Evolutionary conservation across 1,284 basidiomycete genomes (phyloP).

Genomic region (Naganishia sp.): DNA sequence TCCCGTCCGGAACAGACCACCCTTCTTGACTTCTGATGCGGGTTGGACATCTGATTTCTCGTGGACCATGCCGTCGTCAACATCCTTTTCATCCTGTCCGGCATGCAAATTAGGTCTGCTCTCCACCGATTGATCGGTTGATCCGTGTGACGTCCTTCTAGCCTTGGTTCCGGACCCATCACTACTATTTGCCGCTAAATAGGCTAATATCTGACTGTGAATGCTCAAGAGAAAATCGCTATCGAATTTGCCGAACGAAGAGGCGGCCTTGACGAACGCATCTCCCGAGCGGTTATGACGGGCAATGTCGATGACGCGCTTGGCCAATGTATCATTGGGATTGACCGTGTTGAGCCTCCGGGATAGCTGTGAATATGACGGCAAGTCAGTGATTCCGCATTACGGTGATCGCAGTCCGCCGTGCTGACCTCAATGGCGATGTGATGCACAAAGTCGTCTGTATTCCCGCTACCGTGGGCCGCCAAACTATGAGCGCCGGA

Average conservation of each 20-base stretch:
- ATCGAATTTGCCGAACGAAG: constrained; percentile 81
- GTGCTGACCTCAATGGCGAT: constrained; percentile 63
- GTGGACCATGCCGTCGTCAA: constrained; percentile 68
- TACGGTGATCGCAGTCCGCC: too few species aligned
- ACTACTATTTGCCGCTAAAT: constrained; percentile 62
- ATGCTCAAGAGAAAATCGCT: constrained; percentile 63
- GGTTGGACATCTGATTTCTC: constrained; percentile 76
- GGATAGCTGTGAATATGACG: constrained; percentile 62
- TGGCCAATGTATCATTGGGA: constrained; percentile 77
- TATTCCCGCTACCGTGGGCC: constrained; percentile 21
- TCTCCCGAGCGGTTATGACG: constrained; percentile 64
- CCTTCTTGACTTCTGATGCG: constrained; percentile 71
- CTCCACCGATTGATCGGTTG: constrained; percentile 15
- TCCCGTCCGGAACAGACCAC: constrained; percentile 70
- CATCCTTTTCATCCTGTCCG: constrained; percentile 26
- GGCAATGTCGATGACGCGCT: constrained; percentile 76
- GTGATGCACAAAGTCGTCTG: constrained; percentile 68
- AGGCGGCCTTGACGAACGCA: constrained; percentile 71
- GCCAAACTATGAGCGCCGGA: constrained; percentile 3
- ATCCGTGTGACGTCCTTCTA: constrained; percentile 15
- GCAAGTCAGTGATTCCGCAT: neutral
- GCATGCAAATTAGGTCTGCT: constrained; percentile 23
- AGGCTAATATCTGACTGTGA: constrained; percentile 62
- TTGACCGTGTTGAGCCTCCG: constrained; percentile 74
- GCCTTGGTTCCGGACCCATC: constrained; percentile 2